Percentiles rank a stretch among this genome's conserved stretches.
These are phyloP conservation scores for Pelargonium cotyledonis DNA, from an alignment of 441 rosid genomes.

Conservation along the genomic window DNA sequence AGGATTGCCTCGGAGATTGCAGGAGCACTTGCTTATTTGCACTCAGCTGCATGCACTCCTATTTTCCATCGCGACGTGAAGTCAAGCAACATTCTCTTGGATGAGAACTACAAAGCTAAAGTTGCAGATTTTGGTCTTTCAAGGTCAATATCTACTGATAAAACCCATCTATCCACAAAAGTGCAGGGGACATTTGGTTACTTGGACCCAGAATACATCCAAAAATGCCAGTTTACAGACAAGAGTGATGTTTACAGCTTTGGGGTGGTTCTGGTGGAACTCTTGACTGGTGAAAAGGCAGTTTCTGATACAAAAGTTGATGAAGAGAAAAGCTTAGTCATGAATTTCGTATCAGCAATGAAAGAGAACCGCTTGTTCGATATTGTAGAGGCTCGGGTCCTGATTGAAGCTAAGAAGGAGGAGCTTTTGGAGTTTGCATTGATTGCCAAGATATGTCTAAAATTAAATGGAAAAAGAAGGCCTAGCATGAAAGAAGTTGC, in stretches of 20 bases:
- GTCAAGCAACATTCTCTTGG: conserved; percentile 26
- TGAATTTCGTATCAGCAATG: conserved; percentile 16
- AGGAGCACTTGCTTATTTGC: conserved; percentile 17
- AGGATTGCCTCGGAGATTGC: conserved; percentile 18
- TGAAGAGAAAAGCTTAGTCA: conserved; percentile 18
- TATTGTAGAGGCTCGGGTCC: conserved; percentile 23
- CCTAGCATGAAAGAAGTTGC: conserved; percentile 35
- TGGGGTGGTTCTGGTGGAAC: conserved; percentile 14
- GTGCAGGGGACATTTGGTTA: conserved; percentile 26
- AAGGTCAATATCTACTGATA: conserved; percentile 15
- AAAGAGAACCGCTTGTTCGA: conserved; percentile 9
- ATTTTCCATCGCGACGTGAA: conserved; percentile 21
- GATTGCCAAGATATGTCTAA: conserved; percentile 29
- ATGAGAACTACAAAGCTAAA: conserved; percentile 11
- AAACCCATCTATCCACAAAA: conserved; percentile 17
- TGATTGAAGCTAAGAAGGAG: conserved; percentile 23
- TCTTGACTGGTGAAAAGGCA: conserved; percentile 21
- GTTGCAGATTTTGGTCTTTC: conserved; percentile 20
- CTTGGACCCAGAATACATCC: conserved; percentile 23
- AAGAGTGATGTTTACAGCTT: conserved; percentile 20
- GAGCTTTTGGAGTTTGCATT: conserved; percentile 27
- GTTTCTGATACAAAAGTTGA: conserved; percentile 15
- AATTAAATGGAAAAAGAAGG: conserved; percentile 28
- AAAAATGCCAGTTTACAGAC: conserved; percentile 11
- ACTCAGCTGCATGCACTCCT: conserved; percentile 13